These are phyloP conservation scores for Saccharomycopsis hybrid DNA, from an alignment of 1,139 yeast species.

Conservation along the genomic window DNA sequence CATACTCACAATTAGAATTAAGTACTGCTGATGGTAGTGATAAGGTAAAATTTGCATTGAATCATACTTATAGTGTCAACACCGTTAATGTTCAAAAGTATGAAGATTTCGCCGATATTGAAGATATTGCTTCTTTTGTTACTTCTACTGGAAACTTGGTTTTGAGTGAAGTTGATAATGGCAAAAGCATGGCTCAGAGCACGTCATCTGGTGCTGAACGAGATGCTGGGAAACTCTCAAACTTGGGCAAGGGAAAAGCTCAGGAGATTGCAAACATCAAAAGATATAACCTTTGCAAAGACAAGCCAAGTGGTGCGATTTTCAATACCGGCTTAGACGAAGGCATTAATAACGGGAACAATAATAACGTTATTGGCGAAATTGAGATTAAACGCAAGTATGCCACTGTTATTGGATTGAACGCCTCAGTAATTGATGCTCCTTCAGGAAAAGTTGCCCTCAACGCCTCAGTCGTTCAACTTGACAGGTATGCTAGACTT, in stretches of 20 bases:
- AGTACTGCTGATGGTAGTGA: conserved; percentile 5
- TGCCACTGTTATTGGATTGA: conserved; percentile 2
- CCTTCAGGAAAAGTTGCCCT: background rate
- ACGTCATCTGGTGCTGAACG: background rate
- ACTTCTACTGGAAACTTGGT: conserved; percentile 2
- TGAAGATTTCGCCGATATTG: conserved; percentile 21
- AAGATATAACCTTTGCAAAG: too few species aligned
- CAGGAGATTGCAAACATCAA: background rate
- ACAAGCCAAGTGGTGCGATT: too few species aligned
- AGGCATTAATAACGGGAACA: too few species aligned
- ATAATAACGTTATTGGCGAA: too few species aligned
- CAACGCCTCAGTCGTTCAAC: conserved; percentile 1
- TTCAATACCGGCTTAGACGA: too few species aligned
- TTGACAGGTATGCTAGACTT: conserved; percentile 1
- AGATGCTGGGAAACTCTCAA: background rate
- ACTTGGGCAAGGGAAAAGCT: background rate
- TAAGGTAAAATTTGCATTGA: conserved; percentile 14
- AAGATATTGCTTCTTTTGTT: conserved; percentile 15
- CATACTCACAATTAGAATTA: conserved; percentile 24
- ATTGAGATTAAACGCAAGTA: background rate
- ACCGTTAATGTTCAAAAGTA: conserved; percentile 21
- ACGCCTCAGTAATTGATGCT: conserved; percentile 2
- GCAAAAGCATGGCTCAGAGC: background rate
- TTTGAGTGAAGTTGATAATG: conserved; percentile 2
- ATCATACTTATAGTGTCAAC: background rate